Evolutionary conservation across 1,284 basidiomycete genomes (phyloP), one percentile per base, ranked within the genome.

Genomic region (Trichosporon ovoides): DNA sequence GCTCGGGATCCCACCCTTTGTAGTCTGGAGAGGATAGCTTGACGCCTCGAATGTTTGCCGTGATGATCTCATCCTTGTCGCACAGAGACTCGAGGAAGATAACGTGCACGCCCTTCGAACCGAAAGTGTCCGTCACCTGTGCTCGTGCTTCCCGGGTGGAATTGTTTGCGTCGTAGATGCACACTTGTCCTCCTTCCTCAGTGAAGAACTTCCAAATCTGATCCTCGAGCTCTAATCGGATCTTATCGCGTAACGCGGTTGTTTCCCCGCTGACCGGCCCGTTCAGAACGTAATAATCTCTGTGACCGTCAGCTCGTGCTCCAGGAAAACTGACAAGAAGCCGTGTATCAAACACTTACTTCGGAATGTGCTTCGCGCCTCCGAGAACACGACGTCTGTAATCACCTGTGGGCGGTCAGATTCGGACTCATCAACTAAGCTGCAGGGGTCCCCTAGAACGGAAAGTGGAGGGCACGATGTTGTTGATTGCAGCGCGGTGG

Each of bases 91-190:
- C 91, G 19, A 98, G 83, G 77, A 96, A 85, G 72, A 98, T 85
- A 64, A 98, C 90, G 81, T 98, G 94, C 52, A 95, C 85, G 14
- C 88, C 88, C 51, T 78, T 81, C 67, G 85, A 83, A 74, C 88
- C 86, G 70, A 96, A 98, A 77, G 86, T 91, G 76, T 93, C 86
- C 3, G 87, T 85, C 36, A 96, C 78, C 16, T 80, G 80, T 62
- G 87, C 84, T 53, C 96, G 81, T 36, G 83, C 82, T 43, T 81
- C 82, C 49, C 82, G 81, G 11, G 85, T 86, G 1, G 92, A 91
- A 70, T 98, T 98, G 75, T 98, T 98, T n/a, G 96, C 96, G 73
- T 99, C 96, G 79, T 98, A 98, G 61, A 99, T 94, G 34, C 95
- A 91, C 16, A 98, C 94, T 75, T 99, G 95, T 0, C 94, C 94